Base-by-base conservation (phyloP, 768 basidiomycete genomes). In the Hysterangium stoloniferum region DNA sequence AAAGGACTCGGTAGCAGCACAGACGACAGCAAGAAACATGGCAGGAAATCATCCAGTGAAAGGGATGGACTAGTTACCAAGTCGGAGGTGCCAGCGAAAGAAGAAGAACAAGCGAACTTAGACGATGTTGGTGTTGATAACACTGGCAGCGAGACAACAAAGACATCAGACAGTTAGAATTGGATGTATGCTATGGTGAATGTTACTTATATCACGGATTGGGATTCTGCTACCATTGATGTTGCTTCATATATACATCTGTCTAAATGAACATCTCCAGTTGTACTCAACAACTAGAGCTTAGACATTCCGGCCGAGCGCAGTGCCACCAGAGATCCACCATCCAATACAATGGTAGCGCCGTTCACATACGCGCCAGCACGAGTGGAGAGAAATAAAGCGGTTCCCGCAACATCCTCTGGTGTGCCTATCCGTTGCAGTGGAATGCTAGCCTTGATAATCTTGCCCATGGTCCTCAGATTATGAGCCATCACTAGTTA, bases 291-390 rank as follows among this genome's bases (percentile, higher is more conserved):
- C 33, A 34, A 9, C 44, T 51, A 51, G 17, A 51, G 22, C 25
- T 40, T 48, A 7, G 20, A 28, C 9, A 4, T 8, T 22, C 20
- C 20, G 11, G 12, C 6, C 13, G 17, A 32, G 5, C 27, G 45
- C 45, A 46, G 37, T 4, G 44, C 27, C 37, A 79, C 74, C 22
- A 78, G 58, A 42, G 66, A 65, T 7, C 82, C 82, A 4, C 83
- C 82, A 58, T 84, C 82, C 37, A 85, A 61, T 8, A 75, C 65
- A 40, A 84, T 73, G 5, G 80, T 78, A 20, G 80, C 77, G 5
- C 80, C 83, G 31, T 76, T 84, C 40, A 84, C 72, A 63, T 73
- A 84, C 17, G 77, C 70, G 0, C 78, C 81, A 0, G 79, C 82
- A 31, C 72, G 71, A 47, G 77, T 76, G 11, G 78, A 68, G 13